phyloP scores from a whole-genome alignment of 2,329 filamentous ascomycete species.

The Colletotrichum incanum region DNA sequence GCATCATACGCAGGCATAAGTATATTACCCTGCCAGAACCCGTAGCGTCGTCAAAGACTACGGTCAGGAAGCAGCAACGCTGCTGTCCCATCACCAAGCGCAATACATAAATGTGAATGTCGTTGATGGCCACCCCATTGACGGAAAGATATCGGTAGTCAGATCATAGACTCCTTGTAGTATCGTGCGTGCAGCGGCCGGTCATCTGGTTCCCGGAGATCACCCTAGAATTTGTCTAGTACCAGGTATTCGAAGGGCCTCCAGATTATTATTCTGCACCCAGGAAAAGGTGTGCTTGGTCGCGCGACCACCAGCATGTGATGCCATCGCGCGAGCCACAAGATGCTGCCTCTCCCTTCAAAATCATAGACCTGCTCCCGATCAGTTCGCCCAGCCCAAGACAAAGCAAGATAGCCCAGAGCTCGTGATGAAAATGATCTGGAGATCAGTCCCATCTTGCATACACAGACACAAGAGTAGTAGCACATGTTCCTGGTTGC shows the following conservation, averaged over 20 bases:
- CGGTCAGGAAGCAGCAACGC: neutral
- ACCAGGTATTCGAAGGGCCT: neutral
- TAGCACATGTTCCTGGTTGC: slow-evolving; percentile 1
- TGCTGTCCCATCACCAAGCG: neutral
- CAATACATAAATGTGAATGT: neutral
- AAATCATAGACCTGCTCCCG: neutral
- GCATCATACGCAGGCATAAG: slow-evolving; percentile 19
- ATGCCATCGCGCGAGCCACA: slow-evolving; percentile 1
- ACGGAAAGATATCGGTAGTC: neutral
- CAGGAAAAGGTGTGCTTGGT: slow-evolving; percentile 1
- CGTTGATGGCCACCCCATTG: neutral
- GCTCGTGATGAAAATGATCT: slow-evolving; percentile 1
- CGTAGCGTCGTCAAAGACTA: neutral
- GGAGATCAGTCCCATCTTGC: neutral
- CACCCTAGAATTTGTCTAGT: neutral
- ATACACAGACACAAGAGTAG: neutral
- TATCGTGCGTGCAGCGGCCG: neutral
- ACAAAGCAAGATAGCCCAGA: neutral
- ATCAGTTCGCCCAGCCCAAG: neutral
- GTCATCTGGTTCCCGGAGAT: neutral
- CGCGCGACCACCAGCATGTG: slow-evolving; percentile 25
- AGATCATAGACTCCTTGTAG: slow-evolving; percentile 12
- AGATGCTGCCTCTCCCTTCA: slow-evolving; percentile 6
- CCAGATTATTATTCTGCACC: neutral
- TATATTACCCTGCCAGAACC: slow-evolving; percentile 17